phyloP scores from a whole-genome alignment of 2,329 filamentous ascomycete species.

The Xenoacremonium recifei region DNA sequence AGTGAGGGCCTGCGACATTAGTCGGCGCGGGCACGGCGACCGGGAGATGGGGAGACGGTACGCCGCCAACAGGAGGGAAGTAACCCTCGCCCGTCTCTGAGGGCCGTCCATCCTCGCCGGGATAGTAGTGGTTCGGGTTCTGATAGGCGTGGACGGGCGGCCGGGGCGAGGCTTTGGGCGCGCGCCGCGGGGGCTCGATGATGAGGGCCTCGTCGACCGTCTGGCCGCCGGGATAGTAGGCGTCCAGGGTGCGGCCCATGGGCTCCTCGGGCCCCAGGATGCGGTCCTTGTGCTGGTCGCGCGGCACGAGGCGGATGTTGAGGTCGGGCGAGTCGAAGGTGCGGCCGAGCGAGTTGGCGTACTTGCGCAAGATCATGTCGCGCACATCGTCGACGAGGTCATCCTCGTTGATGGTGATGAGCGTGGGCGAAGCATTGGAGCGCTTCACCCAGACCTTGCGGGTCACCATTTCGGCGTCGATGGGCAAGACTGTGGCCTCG shows the following conservation, averaged over 20 bases:
- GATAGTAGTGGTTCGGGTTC: slow-evolving; percentile 45
- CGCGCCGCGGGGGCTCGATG: slow-evolving; percentile 82
- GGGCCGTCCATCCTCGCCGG: slow-evolving; percentile 62
- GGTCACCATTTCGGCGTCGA: slow-evolving; percentile 55
- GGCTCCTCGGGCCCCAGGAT: slow-evolving; percentile 82
- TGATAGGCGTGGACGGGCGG: slow-evolving; percentile 39
- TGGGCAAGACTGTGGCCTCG: slow-evolving; percentile 28
- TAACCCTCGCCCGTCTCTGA: slow-evolving; percentile 75
- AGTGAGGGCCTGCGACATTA: slow-evolving; percentile 45
- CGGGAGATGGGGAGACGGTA: slow-evolving; percentile 40
- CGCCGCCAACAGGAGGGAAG: slow-evolving; percentile 67
- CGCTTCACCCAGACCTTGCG: slow-evolving; percentile 96
- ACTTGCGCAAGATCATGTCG: slow-evolving; percentile 89
- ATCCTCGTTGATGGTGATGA: slow-evolving; percentile 81
- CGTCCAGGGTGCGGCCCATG: slow-evolving; percentile 74
- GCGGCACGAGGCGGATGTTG: slow-evolving; percentile 71
- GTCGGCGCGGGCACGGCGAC: slow-evolving; percentile 37
- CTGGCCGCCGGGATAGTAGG: slow-evolving; percentile 84
- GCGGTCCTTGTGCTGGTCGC: slow-evolving; percentile 66
- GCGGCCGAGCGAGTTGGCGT: slow-evolving; percentile 85
- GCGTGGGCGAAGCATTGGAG: slow-evolving; percentile 79
- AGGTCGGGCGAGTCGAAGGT: slow-evolving; percentile 91
- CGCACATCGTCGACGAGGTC: slow-evolving; percentile 93
- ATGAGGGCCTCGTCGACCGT: slow-evolving; percentile 83
- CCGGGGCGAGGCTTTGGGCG: slow-evolving; percentile 70